Evolutionary conservation across 2,329 filamentous ascomycete genomes (phyloP).

Genomic region (Colletotrichum godetiae): DNA sequence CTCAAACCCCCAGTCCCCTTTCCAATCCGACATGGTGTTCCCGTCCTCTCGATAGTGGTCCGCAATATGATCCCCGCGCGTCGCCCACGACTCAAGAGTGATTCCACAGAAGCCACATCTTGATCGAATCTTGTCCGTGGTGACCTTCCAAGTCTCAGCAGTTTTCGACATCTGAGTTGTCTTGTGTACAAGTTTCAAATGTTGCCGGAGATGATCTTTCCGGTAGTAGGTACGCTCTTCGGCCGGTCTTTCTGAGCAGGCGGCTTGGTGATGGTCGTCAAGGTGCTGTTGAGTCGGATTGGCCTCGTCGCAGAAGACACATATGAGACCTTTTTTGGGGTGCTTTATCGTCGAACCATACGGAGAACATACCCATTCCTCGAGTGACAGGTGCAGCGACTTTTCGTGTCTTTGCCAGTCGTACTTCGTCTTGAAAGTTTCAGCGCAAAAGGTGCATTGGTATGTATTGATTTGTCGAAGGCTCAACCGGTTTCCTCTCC

Average conservation of each 20-base stretch:
- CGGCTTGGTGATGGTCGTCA: constrained; percentile 49
- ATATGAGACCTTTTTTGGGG: constrained; percentile 53
- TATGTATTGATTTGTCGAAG: constrained; percentile 37
- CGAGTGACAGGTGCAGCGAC: constrained; percentile 57
- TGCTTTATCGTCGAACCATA: constrained; percentile 49
- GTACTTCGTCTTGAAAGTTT: constrained; percentile 57
- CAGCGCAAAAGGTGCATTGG: constrained; percentile 61
- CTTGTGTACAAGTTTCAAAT: constrained; percentile 54
- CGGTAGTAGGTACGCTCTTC: constrained; percentile 56
- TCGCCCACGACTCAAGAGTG: constrained; percentile 49
- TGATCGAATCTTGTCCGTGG: constrained; percentile 48
- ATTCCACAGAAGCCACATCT: constrained; percentile 55
- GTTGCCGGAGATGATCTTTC: constrained; percentile 57
- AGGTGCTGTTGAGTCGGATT: constrained; percentile 48
- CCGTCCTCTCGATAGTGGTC: constrained; percentile 54
- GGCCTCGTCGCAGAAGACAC: constrained; percentile 50
- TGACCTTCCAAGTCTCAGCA: constrained; percentile 54
- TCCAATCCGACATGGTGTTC: constrained; percentile 56
- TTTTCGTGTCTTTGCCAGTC: constrained; percentile 64
- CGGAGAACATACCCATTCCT: constrained; percentile 58
- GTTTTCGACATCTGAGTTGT: constrained; percentile 54
- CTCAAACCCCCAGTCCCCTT: constrained; percentile 56
- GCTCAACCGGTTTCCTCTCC: background rate
- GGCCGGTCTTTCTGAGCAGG: constrained; percentile 62
- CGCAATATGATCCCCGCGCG: constrained; percentile 51